Evolutionary conservation across 768 basidiomycete genomes (phyloP).

Genomic region (Polyporus arcularius): DNA sequence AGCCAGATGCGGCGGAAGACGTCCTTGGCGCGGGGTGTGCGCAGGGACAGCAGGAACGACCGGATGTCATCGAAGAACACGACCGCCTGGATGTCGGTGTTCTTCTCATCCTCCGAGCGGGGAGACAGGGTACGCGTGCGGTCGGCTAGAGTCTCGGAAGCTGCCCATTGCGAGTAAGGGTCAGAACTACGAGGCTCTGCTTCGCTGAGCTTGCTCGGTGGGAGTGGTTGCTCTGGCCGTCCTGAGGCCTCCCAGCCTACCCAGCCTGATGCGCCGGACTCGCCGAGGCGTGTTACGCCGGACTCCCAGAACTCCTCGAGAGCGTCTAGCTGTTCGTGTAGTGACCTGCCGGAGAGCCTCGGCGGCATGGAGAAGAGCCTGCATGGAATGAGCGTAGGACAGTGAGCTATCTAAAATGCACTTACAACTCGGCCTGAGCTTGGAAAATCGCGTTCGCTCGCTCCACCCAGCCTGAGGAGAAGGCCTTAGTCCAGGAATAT

Average conservation of each 20-base stretch:
- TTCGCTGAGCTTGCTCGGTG: conserved; percentile 23
- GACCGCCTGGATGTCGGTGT: conserved; percentile 69
- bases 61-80: conserved; percentile 77
- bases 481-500: background rate
- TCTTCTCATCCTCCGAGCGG: conserved; percentile 48
- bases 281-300: conserved; percentile 75
- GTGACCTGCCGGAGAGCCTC: conserved; percentile 41
- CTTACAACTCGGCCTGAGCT: conserved; percentile 82
- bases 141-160: conserved; percentile 56
- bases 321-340: conserved; percentile 51
- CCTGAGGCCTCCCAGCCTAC: conserved; percentile 54
- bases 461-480: conserved; percentile 62
- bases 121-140: conserved; percentile 45
- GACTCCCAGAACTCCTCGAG: conserved; percentile 88
- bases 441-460: conserved; percentile 79
- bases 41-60: conserved; percentile 49
- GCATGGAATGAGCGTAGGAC: background rate
- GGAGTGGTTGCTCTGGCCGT: conserved; percentile 34
- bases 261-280: conserved; percentile 69
- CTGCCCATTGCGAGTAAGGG: conserved; percentile 69
- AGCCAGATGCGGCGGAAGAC: conserved; percentile 72
- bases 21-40: conserved; percentile 46
- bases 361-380: conserved; percentile 64
- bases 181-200: conserved; percentile 39
- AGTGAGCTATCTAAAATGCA: conserved; percentile 3